Conservation (phyloP, 129 eudicot genomes). For the Flaveria sonorensis region DNA sequence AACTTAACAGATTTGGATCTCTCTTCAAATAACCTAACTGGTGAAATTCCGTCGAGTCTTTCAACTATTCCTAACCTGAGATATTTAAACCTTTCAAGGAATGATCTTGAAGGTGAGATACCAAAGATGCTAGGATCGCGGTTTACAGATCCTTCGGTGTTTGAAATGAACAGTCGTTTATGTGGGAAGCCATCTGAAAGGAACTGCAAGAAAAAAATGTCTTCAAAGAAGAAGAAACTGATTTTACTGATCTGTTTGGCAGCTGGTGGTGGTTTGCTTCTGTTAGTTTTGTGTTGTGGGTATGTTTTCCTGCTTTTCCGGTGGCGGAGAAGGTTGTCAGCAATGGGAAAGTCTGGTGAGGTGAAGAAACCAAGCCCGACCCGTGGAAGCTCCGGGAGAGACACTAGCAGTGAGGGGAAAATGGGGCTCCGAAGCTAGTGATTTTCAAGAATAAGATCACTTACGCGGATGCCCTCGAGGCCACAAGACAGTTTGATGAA, state of each 20-base stretch:
- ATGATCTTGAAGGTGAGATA: constrained; percentile 75
- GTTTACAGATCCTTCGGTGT: constrained; percentile 66
- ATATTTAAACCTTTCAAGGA: constrained; percentile 53
- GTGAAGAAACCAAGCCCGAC: constrained; percentile 70
- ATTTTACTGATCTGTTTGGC: constrained; percentile 58
- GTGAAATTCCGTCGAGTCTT: constrained; percentile 60
- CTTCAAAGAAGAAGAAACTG: constrained; percentile 47
- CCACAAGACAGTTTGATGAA: constrained; percentile 82
- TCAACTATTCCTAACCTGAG: constrained; percentile 44
- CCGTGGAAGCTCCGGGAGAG: constrained; percentile 60
- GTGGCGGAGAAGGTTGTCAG: constrained; percentile 59
- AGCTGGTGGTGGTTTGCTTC: constrained; percentile 43
- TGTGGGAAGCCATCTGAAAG: constrained; percentile 68
- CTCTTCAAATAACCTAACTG: constrained; percentile 59
- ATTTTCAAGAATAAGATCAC: constrained; percentile 73
- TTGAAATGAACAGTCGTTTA: constrained; percentile 45
- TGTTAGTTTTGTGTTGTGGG: constrained; percentile 65
- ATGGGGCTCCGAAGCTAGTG: constrained; percentile 63
- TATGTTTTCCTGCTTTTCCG: constrained; percentile 51
- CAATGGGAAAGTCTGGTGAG: constrained; percentile 43
- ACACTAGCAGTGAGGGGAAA: constrained; percentile 54
- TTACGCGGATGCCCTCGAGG: constrained; percentile 70
- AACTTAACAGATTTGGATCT: constrained; percentile 52
- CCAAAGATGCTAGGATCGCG: constrained; percentile 49
- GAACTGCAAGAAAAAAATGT: constrained; percentile 43